Evolutionary conservation across 2,329 filamentous ascomycete genomes (phyloP).

Genomic region (Verticillium albo-atrum): DNA sequence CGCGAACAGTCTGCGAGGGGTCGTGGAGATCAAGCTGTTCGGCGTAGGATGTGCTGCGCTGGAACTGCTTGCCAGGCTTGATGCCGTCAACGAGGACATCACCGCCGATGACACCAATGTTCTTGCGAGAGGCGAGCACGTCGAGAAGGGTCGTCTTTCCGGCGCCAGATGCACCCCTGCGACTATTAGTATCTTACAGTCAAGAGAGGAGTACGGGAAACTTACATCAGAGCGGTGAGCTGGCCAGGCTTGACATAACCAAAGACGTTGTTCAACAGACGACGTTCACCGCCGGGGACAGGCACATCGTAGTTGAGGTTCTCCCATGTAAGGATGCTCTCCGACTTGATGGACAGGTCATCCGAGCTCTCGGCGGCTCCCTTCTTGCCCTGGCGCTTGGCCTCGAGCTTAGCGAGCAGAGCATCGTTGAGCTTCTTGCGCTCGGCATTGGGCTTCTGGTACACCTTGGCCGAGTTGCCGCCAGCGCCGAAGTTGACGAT

Average conservation of each 20-base stretch:
- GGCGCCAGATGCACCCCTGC: slow-evolving; percentile 66
- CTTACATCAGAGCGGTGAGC: slow-evolving; percentile 68
- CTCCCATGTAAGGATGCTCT: slow-evolving; percentile 79
- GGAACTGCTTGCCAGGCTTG: slow-evolving; percentile 55
- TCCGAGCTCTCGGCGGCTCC: slow-evolving; percentile 39
- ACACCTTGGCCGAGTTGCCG: slow-evolving; percentile 77
- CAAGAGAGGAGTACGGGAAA: too few species aligned
- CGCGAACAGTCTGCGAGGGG: slow-evolving; percentile 57
- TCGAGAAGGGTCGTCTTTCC: slow-evolving; percentile 85
- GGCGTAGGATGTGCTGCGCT: slow-evolving; percentile 57
- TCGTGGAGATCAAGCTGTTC: slow-evolving; percentile 62
- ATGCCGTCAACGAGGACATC: slow-evolving; percentile 53
- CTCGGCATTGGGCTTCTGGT: slow-evolving; percentile 65
- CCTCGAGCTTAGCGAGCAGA: slow-evolving; percentile 54
- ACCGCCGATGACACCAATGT: slow-evolving; percentile 55
- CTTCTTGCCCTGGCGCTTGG: slow-evolving; percentile 44
- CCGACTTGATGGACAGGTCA: slow-evolving; percentile 52
- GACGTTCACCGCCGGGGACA: slow-evolving; percentile 49
- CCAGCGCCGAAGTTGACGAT: slow-evolving; percentile 73
- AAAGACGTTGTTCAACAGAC: slow-evolving; percentile 50
- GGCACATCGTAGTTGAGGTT: slow-evolving; percentile 74
- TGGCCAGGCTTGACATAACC: slow-evolving; percentile 75
- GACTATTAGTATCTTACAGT: too few species aligned
- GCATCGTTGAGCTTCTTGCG: slow-evolving; percentile 61
- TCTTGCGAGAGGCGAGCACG: slow-evolving; percentile 61